Evolutionary conservation across 176 grass and related monocot species (phyloP).

Genomic region (Chrysopogon serrulatus): DNA sequence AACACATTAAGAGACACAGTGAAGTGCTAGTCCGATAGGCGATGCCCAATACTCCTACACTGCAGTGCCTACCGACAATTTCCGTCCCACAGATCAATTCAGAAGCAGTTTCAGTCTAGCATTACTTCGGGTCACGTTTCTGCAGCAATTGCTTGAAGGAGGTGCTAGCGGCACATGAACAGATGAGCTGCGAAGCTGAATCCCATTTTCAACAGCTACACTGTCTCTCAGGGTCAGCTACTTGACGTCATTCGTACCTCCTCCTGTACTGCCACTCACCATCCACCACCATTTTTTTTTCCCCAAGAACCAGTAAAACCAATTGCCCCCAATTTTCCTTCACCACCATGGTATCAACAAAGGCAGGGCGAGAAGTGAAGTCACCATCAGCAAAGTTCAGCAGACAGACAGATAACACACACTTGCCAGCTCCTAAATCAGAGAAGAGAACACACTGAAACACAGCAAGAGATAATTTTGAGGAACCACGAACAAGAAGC

Average conservation of each 20-base stretch:
- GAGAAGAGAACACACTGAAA: neutral
- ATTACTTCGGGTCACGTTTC: neutral
- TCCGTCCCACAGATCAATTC: neutral
- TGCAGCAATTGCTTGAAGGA: neutral
- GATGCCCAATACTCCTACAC: neutral
- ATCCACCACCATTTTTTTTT: neutral
- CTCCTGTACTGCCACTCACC: neutral
- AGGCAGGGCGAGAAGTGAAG: neutral
- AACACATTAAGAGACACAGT: too few relatives aligned
- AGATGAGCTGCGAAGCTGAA: neutral
- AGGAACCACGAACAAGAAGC: neutral
- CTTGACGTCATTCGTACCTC: neutral
- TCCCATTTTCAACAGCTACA: neutral
- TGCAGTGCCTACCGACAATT: neutral
- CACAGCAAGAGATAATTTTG: neutral
- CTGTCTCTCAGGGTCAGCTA: neutral
- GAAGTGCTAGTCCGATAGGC: too few relatives aligned
- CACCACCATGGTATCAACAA: neutral
- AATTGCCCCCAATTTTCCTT: neutral
- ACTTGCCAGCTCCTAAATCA: neutral
- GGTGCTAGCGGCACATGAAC: neutral
- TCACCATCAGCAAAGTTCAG: neutral
- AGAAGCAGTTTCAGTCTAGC: neutral
- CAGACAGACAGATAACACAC: neutral
- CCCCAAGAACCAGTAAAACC: neutral